Base-by-base conservation (phyloP, 306 rosid genomes). In the Quercus mongolica region DNA sequence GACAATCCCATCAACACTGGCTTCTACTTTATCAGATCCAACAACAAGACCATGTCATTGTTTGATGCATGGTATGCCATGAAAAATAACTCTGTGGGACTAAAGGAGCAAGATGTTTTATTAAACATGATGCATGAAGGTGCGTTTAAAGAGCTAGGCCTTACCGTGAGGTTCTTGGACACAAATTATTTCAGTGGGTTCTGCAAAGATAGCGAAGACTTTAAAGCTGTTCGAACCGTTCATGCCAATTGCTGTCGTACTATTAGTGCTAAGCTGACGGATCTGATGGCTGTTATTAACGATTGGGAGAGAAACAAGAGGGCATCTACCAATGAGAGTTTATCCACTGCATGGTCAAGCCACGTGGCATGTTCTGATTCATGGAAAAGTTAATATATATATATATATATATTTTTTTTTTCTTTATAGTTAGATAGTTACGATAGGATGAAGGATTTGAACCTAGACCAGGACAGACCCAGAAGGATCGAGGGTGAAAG, bases 231-330 rank as follows among this genome's bases (percentile, higher is more conserved):
- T 56, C 49, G 74, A 4, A 80, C 84, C 12, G 69, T 84, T 2
- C 84, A 84, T 25, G 87, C 87, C 11, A 84, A 76, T 13, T 80
- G 87, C 61, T 84, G 87, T 71, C 73, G 79, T 17, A 80, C 81
- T 1, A 65, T 84, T 19, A 19, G 41, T 23, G 79, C 84, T 30
- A 84, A 76, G 72, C 54, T 76, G 30, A 38, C 3, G 4, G 84
- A 84, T 76, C 62, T 80, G 12, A 56, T 21, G 68, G 83, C 80
- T 12, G 73, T 71, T 21, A 1, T 80, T 64, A 78, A 56, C 5
- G 82, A 76, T n/a, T 84, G 84, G 84, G 80, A 80, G 75, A 63
- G 56, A 76, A 73, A 62, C 44, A 69, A 25, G n/a, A 55, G 52
- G 20, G 3, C 55, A 26, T 12, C 69, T 1, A 30, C 75, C 4